Base-by-base conservation (phyloP, 768 basidiomycete genomes). In the Tulasnella sp. region DNA sequence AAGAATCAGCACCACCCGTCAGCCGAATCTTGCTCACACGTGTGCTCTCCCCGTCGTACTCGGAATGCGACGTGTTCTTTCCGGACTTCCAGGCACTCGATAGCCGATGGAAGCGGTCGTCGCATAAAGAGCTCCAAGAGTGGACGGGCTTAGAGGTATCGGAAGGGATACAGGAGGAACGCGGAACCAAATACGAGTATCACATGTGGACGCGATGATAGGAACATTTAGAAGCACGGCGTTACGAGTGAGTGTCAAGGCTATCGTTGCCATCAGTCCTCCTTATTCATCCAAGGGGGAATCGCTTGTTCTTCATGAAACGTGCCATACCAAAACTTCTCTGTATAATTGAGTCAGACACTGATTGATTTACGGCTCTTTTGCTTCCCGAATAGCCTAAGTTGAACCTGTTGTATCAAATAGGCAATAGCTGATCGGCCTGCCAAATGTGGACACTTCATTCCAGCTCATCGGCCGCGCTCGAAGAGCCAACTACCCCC, bases 11-110 rank as follows among this genome's bases (percentile, higher is more conserved):
- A 2, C 82, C 82, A 26, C 81, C 85, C 72, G 90, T 91, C 42
- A 87, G 95, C 78, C 89, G 94, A 42, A 83, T 98, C 76, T 86
- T 99, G 74, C 84, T 99, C 71, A 98, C 97, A 7, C 88, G 94
- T 5, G 84, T 98, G 74, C 75, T 88, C 42, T 84, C 85, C 26
- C 91, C 93, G 0, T 84, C 85, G 29, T 93, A 94, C 77, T 82
- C 87, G 7, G 86, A 88, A 36, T 98, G 95, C 79, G 95, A 98
- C 79, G 88, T 90, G 17, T 91, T 90, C 81, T 87, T 99, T 79
- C 88, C 91, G 1, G 87, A 92, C 75, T 90, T 95, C 77, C 78
- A 83, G 68, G 29, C 37, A n/a, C 29, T 71, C 26, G 39, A 67
- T 39, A 62, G 22, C 39, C 73, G 36, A 47, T 69, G 66, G 72